Conservation (phyloP, 257 asterid genomes). For the Nicotiana obtusifolia region DNA sequence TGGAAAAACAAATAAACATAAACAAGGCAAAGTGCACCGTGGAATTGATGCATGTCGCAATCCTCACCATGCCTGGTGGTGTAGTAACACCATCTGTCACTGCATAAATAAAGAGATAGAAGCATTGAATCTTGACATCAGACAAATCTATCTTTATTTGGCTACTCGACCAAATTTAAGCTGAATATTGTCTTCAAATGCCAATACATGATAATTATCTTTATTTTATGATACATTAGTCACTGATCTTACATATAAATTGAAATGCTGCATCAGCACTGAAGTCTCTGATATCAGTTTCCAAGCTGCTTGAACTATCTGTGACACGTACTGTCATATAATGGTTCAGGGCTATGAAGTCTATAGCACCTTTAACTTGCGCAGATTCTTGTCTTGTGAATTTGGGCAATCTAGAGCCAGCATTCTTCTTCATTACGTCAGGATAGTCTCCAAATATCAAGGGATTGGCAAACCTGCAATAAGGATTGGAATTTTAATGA, state of each 20-base stretch:
- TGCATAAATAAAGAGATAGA: not conserved
- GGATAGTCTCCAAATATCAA: constrained; percentile 63
- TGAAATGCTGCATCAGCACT: constrained; percentile 18
- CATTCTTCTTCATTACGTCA: constrained; percentile 37
- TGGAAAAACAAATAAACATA: constrained; percentile 17
- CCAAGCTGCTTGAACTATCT: constrained; percentile 24
- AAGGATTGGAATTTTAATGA: not conserved
- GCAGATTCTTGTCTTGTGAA: constrained; percentile 35
- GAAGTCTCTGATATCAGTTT: constrained; percentile 25
- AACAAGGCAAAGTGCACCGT: not conserved
- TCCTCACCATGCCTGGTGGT: not conserved
- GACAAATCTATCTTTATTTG: not conserved
- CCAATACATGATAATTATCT: not conserved
- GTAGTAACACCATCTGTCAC: not conserved
- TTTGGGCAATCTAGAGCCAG: constrained; percentile 45
- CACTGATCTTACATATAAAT: not conserved
- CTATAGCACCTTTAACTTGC: constrained; percentile 50
- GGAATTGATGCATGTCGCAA: not conserved
- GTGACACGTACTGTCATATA: constrained; percentile 23
- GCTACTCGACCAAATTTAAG: not conserved
- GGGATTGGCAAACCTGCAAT: constrained; percentile 50
- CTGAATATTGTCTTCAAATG: not conserved
- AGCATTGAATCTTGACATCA: not conserved
- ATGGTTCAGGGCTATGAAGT: constrained; percentile 56
- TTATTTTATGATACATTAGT: not conserved